Base-by-base conservation (phyloP, 108 stramenopile genomes). In the Cyclostephanos invisitatus region DNA sequence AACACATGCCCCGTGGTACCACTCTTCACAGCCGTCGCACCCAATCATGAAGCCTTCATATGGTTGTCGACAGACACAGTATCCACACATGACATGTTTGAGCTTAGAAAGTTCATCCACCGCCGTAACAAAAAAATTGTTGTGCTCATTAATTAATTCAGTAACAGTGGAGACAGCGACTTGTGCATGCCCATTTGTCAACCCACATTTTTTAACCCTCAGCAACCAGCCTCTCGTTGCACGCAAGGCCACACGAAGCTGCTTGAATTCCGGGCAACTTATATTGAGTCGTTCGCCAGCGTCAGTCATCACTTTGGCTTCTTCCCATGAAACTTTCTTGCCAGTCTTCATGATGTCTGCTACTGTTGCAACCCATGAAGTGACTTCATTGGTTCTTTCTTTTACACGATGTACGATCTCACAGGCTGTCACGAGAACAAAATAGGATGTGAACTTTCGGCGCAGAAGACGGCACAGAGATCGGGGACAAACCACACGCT, bases 1-100 rank as follows among this genome's bases (percentile, higher is more conserved):
- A 68, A 97, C 88, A 67, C 96, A 97, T 14, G 83, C 64, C 8
- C 96, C 97, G 72, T 97, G 97, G 74, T 91, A 97, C 97, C 97
- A 97, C 55, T 96, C 96, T 37, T 94, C 91, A 73, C 97, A 97
- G 20, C 82, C 70, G 81, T 96, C 94, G 73, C 97, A 97, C 8
- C 90, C 89, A 63, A 97, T 91, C 97, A 97, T 97, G 75, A 96
- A 97, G 36, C 97, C 97, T 74, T 95, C 96, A 67, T 96, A 95
- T 14, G 95, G 94, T 47, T 89, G 80, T 25, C 95, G 80, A 67
- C 97, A 97, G 37, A 95, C 77, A 66, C 97, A 97, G 72, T 96
- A 97, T 48, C 82, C 86, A 56, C 82, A 73, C 53, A 83, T 78
- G 7, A 85, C 89, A 54, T 89, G 86, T 32, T 83, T 72, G 22